Base-by-base conservation (phyloP, 179 eudicot genomes). In the Beta lomatogona region DNA sequence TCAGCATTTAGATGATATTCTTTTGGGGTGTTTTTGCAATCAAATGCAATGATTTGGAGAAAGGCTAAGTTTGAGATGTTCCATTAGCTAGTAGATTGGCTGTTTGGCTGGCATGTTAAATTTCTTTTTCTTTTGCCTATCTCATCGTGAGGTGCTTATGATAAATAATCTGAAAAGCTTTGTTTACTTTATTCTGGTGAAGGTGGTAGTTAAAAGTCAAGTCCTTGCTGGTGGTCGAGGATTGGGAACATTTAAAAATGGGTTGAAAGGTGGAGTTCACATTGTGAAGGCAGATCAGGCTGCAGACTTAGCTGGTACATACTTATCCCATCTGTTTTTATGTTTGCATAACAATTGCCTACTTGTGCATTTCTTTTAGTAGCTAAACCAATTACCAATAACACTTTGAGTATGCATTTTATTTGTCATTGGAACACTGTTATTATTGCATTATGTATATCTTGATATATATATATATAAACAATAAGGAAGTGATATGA, bases 151-250 rank as follows among this genome's bases (percentile, higher is more conserved):
- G 12, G 46, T 11, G 10, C 18, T 61, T 22, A 14, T 69, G 3
- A 1, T 4, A 64, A 8, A 45, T 58, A 70, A 15, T 22, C 46
- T 53, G 15, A 15, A 6, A 65, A 6, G 25, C 4, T 53, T 25
- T 78, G 61, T 60, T 60, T 58, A 21, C 52, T 82, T 25, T 84
- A 36, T 65, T 65, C 75, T 76, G 77, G 46, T 89, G 82, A 87
- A 95, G 99, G 84, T 95, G 85, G 99, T 96, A 41, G 98, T 96
- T 77, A 96, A 96, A 88, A 92, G 98, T 81, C 98, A 94, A 89
- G 83, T 96, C 76, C 95, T 96, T 82, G 98, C 98, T 86, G 98
- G 99, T 85, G 99, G 99, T 53, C 88, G 99, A 86, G 99, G 99
- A 63, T 80, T 96, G 86, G 98, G 97, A 79, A 94, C 92, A 19